Evolutionary conservation across 2,329 filamentous ascomycete species (phyloP).

Genomic region (Xylariaceae sp.): DNA sequence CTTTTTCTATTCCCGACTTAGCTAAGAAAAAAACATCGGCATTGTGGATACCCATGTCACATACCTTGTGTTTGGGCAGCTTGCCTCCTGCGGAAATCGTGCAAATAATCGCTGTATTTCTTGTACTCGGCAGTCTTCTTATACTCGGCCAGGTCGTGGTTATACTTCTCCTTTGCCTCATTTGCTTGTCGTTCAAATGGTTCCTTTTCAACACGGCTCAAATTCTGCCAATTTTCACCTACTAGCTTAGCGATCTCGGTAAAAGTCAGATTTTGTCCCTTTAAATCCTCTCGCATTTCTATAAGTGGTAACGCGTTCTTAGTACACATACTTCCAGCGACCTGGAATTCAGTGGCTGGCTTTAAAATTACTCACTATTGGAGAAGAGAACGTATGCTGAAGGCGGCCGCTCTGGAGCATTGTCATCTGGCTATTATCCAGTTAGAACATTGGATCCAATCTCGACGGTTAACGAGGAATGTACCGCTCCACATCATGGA

Average conservation of each 20-base stretch:
- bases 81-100: constrained; percentile 80
- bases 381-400: constrained; percentile 88
- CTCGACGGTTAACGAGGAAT: neutral
- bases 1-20: constrained; percentile 49
- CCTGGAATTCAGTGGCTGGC: neutral
- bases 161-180: constrained; percentile 77
- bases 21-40: constrained; percentile 5
- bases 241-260: constrained; percentile 85
- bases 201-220: constrained; percentile 71
- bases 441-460: constrained; percentile 7
- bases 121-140: constrained; percentile 76
- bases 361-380: constrained; percentile 65
- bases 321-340: neutral
- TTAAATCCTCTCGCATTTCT: constrained; percentile 80
- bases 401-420: constrained; percentile 79
- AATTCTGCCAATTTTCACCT: constrained; percentile 80
- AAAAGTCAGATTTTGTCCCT: constrained; percentile 77
- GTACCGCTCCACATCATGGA: neutral
- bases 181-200: constrained; percentile 75
- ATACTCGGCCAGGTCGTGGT: constrained; percentile 73
- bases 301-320: neutral
- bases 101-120: constrained; percentile 73
- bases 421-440: constrained; percentile 69
- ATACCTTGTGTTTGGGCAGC: constrained; percentile 61
- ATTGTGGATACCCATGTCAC: constrained; percentile 20